Base-by-base conservation (phyloP, 208 protist genomes). In the Acanthamoeba quina region DNA sequence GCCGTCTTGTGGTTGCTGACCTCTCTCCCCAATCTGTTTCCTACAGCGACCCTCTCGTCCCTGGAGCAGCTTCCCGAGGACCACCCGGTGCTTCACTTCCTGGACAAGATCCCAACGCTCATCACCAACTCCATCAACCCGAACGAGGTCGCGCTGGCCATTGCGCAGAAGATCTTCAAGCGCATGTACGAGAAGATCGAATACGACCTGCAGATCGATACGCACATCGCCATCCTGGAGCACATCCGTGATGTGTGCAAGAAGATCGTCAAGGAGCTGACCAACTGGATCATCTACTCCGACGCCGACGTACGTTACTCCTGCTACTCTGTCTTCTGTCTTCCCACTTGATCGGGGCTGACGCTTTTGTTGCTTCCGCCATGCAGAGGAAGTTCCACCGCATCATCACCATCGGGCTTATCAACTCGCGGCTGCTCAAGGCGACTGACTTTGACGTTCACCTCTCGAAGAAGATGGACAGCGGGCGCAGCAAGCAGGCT, bases 341-440 rank as follows among this genome's bases (percentile, higher is more conserved):
- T 49, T 49, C 49, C 88, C 4, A 29, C 92, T 21, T n/a, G 5
- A 7, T 15, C 70, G 17, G 37, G 5, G 6, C 70, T 80, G 31
- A 80, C 26, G 70, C 10, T 82, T n/a, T 78, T 34, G 82, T 26
- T 82, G 64, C n/a, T 80, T 56, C 24, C 62, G 7, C 44, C 37
- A 49, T 70, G 21, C 94, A 96, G 70, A 94, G 92, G 66, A 96
- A 95, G 54, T 76, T 95, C 44, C 95, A 94, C 58, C 24, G 54
- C 44, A 58, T 94, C 24, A 62, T 96, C 10, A 54, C 95, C 5
- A 83, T 90, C n/a, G 83, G 78, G 54, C 60, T 96, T 13, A 96
- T 99, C 44, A 97, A 97, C 92, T 97, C 98, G 64, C 96, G 97
- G 56, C 95, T 99, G 7, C 70, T 99, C n/a, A 97, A 98, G 78